A percentile compares a stretch with the other conserved stretches of the same genome.
These are phyloP conservation scores for Trematosphaeria pertusa DNA, from an alignment of 2,329 filamentous ascomycete genomes.

Conservation along the genomic window DNA sequence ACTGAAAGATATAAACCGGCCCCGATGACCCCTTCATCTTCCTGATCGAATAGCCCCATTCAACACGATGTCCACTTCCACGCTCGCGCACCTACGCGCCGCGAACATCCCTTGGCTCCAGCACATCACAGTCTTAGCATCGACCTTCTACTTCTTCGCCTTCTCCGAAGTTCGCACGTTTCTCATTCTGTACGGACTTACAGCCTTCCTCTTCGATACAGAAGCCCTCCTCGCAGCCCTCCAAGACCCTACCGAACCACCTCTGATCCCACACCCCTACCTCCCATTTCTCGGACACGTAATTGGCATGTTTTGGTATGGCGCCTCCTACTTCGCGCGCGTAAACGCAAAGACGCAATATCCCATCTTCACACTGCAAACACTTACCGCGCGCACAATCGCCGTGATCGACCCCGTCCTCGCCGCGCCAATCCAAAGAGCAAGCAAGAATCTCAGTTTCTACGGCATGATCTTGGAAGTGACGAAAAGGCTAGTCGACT, in stretches of 20 bases:
- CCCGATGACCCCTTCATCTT: no score
- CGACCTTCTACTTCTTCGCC: neutral
- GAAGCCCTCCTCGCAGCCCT: conserved; percentile 15
- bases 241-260: conserved; percentile 44
- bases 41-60: no score
- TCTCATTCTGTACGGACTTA: conserved; percentile 5
- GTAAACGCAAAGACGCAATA: conserved; percentile 40
- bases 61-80: neutral
- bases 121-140: neutral
- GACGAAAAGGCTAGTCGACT: conserved; percentile 46
- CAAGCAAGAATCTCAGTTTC: conserved; percentile 49
- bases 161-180: neutral
- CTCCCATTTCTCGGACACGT: conserved; percentile 57
- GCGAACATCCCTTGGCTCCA: conserved; percentile 7
- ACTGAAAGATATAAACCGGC: no score
- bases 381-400: conserved; percentile 53
- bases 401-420: conserved; percentile 50
- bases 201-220: conserved; percentile 10
- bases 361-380: conserved; percentile 52
- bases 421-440: conserved; percentile 47
- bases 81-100: neutral
- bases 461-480: conserved; percentile 52
- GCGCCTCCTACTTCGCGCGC: conserved; percentile 42
- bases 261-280: conserved; percentile 47
- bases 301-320: conserved; percentile 47